Evolutionary conservation across 192 early-diverging fungal genomes (phyloP), one percentile per base, ranked within the genome.

Genomic region (Borealophlyctis nickersoniae): DNA sequence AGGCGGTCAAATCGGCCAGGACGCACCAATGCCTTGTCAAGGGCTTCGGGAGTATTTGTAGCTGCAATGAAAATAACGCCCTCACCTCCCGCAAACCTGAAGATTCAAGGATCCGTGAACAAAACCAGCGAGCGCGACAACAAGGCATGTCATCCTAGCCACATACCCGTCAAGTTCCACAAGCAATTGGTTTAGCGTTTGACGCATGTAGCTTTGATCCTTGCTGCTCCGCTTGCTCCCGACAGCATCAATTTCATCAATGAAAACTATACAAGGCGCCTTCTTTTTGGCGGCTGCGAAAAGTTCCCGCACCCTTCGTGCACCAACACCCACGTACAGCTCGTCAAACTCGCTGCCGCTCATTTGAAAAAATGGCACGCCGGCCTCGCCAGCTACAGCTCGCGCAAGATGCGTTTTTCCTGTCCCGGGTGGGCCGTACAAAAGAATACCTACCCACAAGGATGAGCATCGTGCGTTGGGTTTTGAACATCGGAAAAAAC

Each of bases 301-400:
- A 4, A 94, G 79, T 64, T 94, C 91, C 22, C 92, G 85, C 11
- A 94, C 90, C 49, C 91, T 73, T 62, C 88, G 77, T 9, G 81
- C 94, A 19, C 97, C 97, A 14, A 98, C 94, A 61, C 95, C 95
- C 24, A 99, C 95, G 70, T 96, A 99, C 71, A 98, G 84, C 73
- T 99, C 96, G 77, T 98, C 97, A 85, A 99, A 98, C 78, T 99
- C 97, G 66, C 85, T 87, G 33, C 96, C 97, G 58, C 87, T 88
- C 95, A 99, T 98, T 72, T 96, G 95, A 72, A 99, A 98, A 77
- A 99, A 99, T 2, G 96, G 95, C 3, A 98, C 96, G 11, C 86
- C 92, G 14, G 97, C 95, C 75, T 99, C 96, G 14, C 96, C 96
- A 9, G 97, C 97, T 27, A 98, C 91, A 11, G 97, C 97, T 31